A percentile compares a stretch with the other conserved stretches of the same genome.
Conservation (phyloP, 495 filamentous ascomycete genomes). For the Podospora sp. region DNA sequence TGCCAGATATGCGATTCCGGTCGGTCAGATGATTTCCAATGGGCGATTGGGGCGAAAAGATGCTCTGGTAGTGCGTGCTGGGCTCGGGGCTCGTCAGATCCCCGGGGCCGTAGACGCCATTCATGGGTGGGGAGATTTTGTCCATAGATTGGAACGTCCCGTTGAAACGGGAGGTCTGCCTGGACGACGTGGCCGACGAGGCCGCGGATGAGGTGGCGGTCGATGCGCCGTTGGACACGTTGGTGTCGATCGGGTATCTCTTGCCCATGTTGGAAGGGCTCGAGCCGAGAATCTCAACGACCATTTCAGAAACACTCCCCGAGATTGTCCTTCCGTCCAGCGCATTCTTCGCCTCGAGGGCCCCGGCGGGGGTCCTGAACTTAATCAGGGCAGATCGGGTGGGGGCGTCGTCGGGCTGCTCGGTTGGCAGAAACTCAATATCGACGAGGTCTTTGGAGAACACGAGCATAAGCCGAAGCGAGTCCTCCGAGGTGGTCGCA, state of each 20-base stretch:
- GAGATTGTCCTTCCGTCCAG: conserved; percentile 80
- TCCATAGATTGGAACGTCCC: conserved; percentile 75
- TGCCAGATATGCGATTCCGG: conserved; percentile 71
- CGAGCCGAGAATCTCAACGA: conserved; percentile 69
- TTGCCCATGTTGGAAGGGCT: conserved; percentile 44
- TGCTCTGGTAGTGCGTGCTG: conserved; percentile 64
- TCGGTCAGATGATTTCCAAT: conserved; percentile 75
- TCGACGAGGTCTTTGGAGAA: conserved; percentile 82
- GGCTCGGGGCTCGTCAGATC: conserved; percentile 65
- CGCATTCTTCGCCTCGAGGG: conserved; percentile 73
- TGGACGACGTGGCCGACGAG: conserved; percentile 59
- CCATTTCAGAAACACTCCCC: conserved; percentile 73
- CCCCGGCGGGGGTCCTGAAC: conserved; percentile 71
- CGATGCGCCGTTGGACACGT: conserved; percentile 30
- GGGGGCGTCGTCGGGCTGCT: conserved; percentile 68
- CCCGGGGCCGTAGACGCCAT: conserved; percentile 55
- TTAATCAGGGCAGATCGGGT: conserved; percentile 74
- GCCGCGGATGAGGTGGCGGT: conserved; percentile 47
- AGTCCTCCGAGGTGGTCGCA: conserved; percentile 68
- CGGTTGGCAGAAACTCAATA: conserved; percentile 68
- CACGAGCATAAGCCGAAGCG: conserved; percentile 77
- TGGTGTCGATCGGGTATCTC: conserved; percentile 42
- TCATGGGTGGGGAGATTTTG: conserved; percentile 66
- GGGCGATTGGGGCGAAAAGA: conserved; percentile 85
- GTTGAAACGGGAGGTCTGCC: conserved; percentile 77